Evolutionary conservation across 2,329 filamentous ascomycete species (phyloP).

Genomic region (Xylariaceae sp.): DNA sequence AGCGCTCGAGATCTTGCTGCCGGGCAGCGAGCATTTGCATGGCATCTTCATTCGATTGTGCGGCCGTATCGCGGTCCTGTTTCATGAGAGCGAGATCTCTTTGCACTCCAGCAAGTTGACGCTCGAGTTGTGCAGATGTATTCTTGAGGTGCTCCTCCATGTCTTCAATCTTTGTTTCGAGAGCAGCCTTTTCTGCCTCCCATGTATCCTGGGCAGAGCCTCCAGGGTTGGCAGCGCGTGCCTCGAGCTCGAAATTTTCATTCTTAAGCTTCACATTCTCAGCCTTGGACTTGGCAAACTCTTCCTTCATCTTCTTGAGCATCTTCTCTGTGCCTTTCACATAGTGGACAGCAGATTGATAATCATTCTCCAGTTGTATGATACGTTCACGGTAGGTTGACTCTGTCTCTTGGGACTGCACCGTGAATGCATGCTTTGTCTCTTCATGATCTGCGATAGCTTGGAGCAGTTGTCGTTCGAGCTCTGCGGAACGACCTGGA

Average conservation of each 20-base stretch:
- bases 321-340: slow-evolving; percentile 99
- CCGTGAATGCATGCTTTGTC: slow-evolving; percentile 70
- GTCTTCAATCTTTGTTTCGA: slow-evolving; percentile 65
- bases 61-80: slow-evolving; percentile 62
- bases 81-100: slow-evolving; percentile 64
- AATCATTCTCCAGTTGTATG: slow-evolving; percentile 90
- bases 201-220: slow-evolving; percentile 57
- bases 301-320: slow-evolving; percentile 97
- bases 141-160: slow-evolving; percentile 66
- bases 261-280: slow-evolving; percentile 79
- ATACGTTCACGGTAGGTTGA: slow-evolving; percentile 88
- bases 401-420: slow-evolving; percentile 82
- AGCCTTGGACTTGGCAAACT: slow-evolving; percentile 85
- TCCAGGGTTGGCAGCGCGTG: slow-evolving; percentile 33
- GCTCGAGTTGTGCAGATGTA: slow-evolving; percentile 66
- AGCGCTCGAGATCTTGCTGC: slow-evolving; percentile 69
- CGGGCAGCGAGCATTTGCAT: slow-evolving; percentile 56
- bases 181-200: slow-evolving; percentile 66
- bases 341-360: slow-evolving; percentile 96
- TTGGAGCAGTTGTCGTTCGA: slow-evolving; percentile 81
- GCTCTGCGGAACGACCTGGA: slow-evolving; percentile 70
- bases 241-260: slow-evolving; percentile 69
- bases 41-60: slow-evolving; percentile 48
- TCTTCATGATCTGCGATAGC: slow-evolving; percentile 81
- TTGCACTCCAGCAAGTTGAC: slow-evolving; percentile 64